A percentile compares a stretch with the other conserved stretches of the same genome.
Evolutionary conservation across 768 basidiomycete genomes (phyloP).

Genomic region (Tricholoma sp.): DNA sequence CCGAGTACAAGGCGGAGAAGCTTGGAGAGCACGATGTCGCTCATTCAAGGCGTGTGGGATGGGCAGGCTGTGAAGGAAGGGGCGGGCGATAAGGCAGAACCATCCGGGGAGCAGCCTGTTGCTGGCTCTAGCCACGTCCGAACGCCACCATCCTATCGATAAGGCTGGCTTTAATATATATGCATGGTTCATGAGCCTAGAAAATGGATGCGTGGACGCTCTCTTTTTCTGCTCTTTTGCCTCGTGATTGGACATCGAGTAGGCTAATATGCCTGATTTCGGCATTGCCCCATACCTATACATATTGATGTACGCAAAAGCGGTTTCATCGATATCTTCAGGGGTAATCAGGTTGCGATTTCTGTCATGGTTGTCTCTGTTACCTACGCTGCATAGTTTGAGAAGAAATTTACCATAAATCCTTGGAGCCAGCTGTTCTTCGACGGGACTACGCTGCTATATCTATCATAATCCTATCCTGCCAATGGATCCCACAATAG

Average conservation of each 20-base stretch:
- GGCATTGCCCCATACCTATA: not conserved
- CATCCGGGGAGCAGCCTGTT: slow-evolving; percentile 8
- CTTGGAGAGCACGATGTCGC: slow-evolving; percentile 91
- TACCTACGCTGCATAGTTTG: not conserved
- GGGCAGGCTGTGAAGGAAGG: slow-evolving; percentile 45
- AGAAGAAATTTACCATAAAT: too few relatives aligned
- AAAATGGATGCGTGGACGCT: not conserved
- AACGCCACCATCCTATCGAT: not conserved
- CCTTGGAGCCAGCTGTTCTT: too few relatives aligned
- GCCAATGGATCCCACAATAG: too few relatives aligned
- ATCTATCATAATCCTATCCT: too few relatives aligned
- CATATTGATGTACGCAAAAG: not conserved
- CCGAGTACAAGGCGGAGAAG: slow-evolving; percentile 90
- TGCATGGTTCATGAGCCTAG: not conserved
- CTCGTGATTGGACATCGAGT: not conserved
- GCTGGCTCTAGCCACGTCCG: slow-evolving; percentile 1
- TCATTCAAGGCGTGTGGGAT: slow-evolving; percentile 91
- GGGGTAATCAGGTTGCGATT: not conserved
- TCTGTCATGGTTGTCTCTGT: too few relatives aligned
- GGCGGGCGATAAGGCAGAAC: slow-evolving; percentile 34
- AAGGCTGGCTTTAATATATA: not conserved
- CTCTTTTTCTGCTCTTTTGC: not conserved
- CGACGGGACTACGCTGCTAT: too few relatives aligned
- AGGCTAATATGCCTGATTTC: not conserved
- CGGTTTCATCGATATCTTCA: not conserved